phyloP scores from a whole-genome alignment of 257 asterid genomes.

The Solanum arcanum region DNA sequence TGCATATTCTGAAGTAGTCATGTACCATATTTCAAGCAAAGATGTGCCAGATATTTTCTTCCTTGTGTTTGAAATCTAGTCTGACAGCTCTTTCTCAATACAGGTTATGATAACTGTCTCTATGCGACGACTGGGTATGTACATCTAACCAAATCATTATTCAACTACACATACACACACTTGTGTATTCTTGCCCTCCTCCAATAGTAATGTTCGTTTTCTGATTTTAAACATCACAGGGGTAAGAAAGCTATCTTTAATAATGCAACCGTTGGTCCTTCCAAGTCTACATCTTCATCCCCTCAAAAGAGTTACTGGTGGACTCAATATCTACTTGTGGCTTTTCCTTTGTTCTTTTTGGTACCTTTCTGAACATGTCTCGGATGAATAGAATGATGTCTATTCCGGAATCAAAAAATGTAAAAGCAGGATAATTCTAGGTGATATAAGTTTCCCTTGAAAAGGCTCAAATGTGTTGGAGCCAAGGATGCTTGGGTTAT shows the following conservation, averaged over 20 bases:
- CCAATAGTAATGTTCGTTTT: not conserved
- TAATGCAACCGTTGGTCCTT: constrained; percentile 28
- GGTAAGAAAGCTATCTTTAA: constrained; percentile 38
- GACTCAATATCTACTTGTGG: constrained; percentile 24
- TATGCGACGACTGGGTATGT: constrained; percentile 58
- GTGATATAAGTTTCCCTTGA: not conserved
- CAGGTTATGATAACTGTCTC: constrained; percentile 87
- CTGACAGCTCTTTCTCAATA: not conserved
- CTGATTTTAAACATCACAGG: constrained; percentile 24
- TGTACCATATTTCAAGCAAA: not conserved
- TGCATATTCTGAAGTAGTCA: not conserved
- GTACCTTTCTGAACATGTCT: not conserved
- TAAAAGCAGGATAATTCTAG: not conserved
- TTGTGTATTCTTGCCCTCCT: not conserved
- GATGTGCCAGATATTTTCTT: not conserved
- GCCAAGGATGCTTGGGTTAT: not conserved
- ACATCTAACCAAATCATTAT: not conserved
- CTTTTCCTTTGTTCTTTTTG: constrained; percentile 25
- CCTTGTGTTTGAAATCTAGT: not conserved
- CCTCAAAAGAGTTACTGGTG: not conserved
- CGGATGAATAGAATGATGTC: not conserved
- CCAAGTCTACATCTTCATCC: constrained; percentile 40
- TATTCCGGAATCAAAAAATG: not conserved
- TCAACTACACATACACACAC: not conserved
- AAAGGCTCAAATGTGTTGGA: not conserved